Percentiles rank a stretch among this genome's conserved stretches.
Evolutionary conservation across 2,329 filamentous ascomycete species (phyloP).

Genomic region (Clonostachys sp.): DNA sequence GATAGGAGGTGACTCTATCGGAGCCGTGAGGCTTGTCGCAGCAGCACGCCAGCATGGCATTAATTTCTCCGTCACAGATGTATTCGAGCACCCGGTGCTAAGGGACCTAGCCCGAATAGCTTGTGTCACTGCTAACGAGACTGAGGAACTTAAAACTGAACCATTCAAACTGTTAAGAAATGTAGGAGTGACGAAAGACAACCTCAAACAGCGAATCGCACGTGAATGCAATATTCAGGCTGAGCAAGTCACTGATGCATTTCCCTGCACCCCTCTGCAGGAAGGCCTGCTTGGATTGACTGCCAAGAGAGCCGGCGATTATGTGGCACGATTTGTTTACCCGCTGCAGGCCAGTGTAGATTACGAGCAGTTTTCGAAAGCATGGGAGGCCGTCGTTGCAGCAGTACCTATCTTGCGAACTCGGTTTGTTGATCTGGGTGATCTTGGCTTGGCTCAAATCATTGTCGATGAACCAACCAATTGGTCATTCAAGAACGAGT

Average conservation of each 20-base stretch:
- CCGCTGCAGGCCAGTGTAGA: not conserved
- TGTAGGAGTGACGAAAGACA: too few species aligned
- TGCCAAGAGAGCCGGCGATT: not conserved
- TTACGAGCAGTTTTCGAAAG: not conserved
- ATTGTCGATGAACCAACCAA: conserved; percentile 19
- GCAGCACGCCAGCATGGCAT: conserved; percentile 30
- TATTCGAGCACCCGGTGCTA: conserved; percentile 38
- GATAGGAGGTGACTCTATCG: conserved; percentile 45
- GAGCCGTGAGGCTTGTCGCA: conserved; percentile 43
- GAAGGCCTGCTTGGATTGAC: conserved; percentile 1
- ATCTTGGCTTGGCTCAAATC: conserved; percentile 31
- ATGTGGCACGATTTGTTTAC: not conserved
- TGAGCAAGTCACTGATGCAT: not conserved
- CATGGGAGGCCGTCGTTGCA: not conserved
- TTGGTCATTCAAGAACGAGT: too few species aligned
- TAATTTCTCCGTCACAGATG: conserved; percentile 34
- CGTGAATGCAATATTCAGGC: too few species aligned
- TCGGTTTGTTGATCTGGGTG: not conserved
- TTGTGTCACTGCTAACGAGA: not conserved
- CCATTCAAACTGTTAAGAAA: not conserved
- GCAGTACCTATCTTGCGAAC: not conserved
- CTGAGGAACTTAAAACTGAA: not conserved
- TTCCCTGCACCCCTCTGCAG: conserved; percentile 2
- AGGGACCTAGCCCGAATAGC: conserved; percentile 16
- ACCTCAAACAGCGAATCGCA: not conserved